phyloP scores from a whole-genome alignment of 1,284 basidiomycete genomes.

The Heterobasidion annosum region DNA sequence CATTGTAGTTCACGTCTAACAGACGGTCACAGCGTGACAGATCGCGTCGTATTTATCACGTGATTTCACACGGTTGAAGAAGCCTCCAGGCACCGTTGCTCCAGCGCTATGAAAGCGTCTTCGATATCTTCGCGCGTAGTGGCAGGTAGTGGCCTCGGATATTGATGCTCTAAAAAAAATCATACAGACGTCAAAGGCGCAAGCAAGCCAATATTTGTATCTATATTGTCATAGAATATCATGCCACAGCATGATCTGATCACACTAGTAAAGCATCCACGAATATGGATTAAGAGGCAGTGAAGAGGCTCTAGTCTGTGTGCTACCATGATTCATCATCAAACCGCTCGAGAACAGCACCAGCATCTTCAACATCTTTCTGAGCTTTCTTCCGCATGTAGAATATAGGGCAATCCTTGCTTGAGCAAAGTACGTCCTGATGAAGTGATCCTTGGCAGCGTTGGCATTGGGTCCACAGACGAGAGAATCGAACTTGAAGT shows the following conservation, averaged over 20 bases:
- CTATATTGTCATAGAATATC: too few species aligned
- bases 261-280: too few species aligned
- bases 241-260: too few species aligned
- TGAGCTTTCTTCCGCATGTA: conserved; percentile 97
- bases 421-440: conserved; percentile 93
- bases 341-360: conserved; percentile 74
- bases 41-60: conserved; percentile 11
- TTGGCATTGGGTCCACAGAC: conserved; percentile 96
- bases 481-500: conserved; percentile 83
- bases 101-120: too few species aligned
- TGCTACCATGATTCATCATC: conserved; percentile 56
- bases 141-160: too few species aligned
- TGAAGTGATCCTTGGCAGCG: conserved; percentile 93
- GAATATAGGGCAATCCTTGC: conserved; percentile 97
- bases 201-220: too few species aligned
- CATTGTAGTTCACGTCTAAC: conserved; percentile 19
- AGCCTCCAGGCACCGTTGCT: too few species aligned
- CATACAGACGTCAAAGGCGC: too few species aligned
- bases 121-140: too few species aligned
- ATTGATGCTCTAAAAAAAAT: too few species aligned
- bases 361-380: conserved; percentile 88
- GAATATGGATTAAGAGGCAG: too few species aligned
- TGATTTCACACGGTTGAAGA: neutral
- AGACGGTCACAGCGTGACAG: conserved; percentile 12
- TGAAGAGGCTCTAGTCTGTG: too few species aligned